Evolutionary conservation across 768 basidiomycete species (phyloP), one percentile per base, ranked within the genome.

Genomic region (Scleroderma bovista): DNA sequence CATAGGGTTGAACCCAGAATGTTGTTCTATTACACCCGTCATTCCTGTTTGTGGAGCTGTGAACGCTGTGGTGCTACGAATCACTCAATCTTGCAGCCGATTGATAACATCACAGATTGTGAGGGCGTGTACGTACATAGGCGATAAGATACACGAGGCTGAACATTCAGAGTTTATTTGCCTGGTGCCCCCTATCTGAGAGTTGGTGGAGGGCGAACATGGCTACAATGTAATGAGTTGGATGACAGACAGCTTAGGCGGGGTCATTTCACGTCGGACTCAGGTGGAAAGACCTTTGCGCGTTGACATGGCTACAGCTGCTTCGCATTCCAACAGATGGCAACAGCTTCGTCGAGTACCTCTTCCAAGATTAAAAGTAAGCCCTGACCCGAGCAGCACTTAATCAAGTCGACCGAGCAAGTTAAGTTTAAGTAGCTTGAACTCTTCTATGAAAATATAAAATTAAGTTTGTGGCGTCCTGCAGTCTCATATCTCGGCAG

Each of bases 251-350:
- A n/a, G n/a, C 40, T 29, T 50, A 31, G 33, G 34, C 33, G 46
- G 43, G 38, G 44, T 19, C 40, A 39, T 44, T 48, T 40, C 38
- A 34, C 38, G 20, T 23, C 26, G 6, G 31, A 42, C 43, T 50
- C 44, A 26, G 26, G 29, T 44, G 9, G 33, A 29, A 37, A 46
- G 48, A 19, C 37, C 33, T 34, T 53, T n/a, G n/a, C 42, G 47
- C 19, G 56, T 57, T 55, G 56, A 57, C 56, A 57, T 55, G 56
- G 33, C 53, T 54, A 57, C 45, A 6, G 16, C 20, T 13, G 16
- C 36, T 17, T 20, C 56, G 40, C 40, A 29, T 29, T 29, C 9
- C 36, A 47, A 46, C 47, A 55, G 47, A 16, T 24, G 32, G 20
- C 23, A 10, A 24, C 37, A 47, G 39, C 22, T 19, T 23, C 33